phyloP scores from a whole-genome alignment of 73 alveolate genomes.

The Blepharisma stoltei region DNA sequence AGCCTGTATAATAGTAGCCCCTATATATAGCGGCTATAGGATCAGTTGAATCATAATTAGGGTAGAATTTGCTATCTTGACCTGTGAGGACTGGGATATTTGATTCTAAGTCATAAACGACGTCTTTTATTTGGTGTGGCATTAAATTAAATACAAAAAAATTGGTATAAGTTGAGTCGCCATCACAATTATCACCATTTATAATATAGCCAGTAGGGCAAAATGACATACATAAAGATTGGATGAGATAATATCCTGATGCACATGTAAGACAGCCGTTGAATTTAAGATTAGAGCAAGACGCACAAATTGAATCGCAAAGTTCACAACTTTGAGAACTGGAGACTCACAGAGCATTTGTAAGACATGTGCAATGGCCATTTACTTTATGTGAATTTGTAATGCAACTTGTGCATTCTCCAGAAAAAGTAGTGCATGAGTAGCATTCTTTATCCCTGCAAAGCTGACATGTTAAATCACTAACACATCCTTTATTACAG shows the following conservation, averaged over 20 bases:
- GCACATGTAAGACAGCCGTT: not conserved
- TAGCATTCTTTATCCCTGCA: constrained; percentile 4
- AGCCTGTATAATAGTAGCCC: not conserved
- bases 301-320: not conserved
- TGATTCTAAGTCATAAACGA: not conserved
- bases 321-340: constrained; percentile 18
- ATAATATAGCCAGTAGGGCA: constrained; percentile 14
- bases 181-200: not conserved
- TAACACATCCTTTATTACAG: constrained; percentile 6
- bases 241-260: not conserved
- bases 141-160: not conserved
- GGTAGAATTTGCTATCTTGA: not conserved
- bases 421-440: not conserved
- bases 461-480: constrained; percentile 6
- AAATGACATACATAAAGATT: not conserved
- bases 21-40: constrained; percentile 7
- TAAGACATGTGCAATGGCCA: not conserved
- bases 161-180: not conserved
- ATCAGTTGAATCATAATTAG: constrained; percentile 8
- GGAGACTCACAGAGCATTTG: not conserved
- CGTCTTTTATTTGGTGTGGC: not conserved
- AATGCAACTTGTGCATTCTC: not conserved
- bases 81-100: not conserved
- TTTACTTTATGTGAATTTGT: not conserved
- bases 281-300: not conserved